Conservation (phyloP, 2,329 filamentous ascomycete species). For the Alternaria sp. region DNA sequence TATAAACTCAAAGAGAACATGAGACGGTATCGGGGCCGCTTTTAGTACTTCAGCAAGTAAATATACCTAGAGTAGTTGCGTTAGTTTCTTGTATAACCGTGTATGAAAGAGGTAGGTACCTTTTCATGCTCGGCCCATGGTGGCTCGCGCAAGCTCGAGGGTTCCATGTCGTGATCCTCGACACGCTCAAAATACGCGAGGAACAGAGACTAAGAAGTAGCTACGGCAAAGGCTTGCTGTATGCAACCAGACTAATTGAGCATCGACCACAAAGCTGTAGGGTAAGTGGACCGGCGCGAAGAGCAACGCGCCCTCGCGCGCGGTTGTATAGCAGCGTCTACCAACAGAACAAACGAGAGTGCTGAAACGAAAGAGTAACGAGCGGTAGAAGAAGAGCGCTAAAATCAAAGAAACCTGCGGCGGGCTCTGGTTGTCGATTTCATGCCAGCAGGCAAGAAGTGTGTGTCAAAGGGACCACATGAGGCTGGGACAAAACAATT, state of each 20-base stretch:
- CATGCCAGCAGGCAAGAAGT: slow-evolving; percentile 43
- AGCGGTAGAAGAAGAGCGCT: slow-evolving; percentile 39
- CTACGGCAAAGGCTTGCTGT: slow-evolving; percentile 35
- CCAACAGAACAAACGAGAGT: slow-evolving; percentile 45
- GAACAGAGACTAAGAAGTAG: slow-evolving; percentile 46
- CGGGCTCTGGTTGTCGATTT: slow-evolving; percentile 33
- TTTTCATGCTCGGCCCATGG: slow-evolving; percentile 59
- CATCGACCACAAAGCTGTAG: slow-evolving; percentile 48
- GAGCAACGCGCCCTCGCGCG: slow-evolving; percentile 37
- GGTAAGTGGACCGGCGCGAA: slow-evolving; percentile 46
- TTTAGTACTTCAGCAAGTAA: slow-evolving; percentile 64
- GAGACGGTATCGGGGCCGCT: slow-evolving; percentile 55
- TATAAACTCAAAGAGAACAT: slow-evolving; percentile 56
- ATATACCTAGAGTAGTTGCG: slow-evolving; percentile 44
- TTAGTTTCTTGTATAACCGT: neutral
- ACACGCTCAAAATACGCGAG: slow-evolving; percentile 27
- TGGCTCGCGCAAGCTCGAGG: slow-evolving; percentile 48
- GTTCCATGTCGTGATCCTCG: slow-evolving; percentile 50
- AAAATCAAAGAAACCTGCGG: slow-evolving; percentile 37
- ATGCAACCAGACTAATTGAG: slow-evolving; percentile 50
- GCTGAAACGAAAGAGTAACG: slow-evolving; percentile 42
- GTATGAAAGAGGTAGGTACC: slow-evolving; percentile 44
- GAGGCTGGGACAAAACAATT: slow-evolving; percentile 27
- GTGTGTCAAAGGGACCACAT: slow-evolving; percentile 24
- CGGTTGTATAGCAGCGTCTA: slow-evolving; percentile 38